phyloP scores from a whole-genome alignment of 2,329 filamentous ascomycete genomes.

The Fusarium circinatum region DNA sequence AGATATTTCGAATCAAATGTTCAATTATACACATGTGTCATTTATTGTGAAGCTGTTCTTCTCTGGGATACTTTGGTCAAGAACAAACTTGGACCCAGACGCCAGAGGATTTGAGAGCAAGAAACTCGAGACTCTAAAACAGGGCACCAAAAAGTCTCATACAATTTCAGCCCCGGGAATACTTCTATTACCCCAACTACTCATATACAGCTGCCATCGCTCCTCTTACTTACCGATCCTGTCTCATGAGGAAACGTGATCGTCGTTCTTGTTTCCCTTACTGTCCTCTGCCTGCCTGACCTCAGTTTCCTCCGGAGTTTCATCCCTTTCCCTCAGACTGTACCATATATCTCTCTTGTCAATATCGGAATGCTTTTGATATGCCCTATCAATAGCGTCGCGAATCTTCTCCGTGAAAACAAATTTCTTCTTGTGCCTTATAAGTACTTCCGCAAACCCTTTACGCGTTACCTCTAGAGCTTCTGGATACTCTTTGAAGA shows the following conservation, averaged over 20 bases:
- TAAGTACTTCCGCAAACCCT: not conserved
- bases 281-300: not conserved
- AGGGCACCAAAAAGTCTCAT: not conserved
- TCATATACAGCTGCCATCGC: accelerated
- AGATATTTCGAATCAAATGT: not conserved
- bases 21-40: not conserved
- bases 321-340: not conserved
- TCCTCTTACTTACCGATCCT: too few relatives aligned
- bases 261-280: not conserved
- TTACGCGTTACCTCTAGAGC: not conserved
- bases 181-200: accelerated
- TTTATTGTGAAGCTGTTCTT: not conserved
- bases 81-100: not conserved
- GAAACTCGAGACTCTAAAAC: too few relatives aligned
- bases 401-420: not conserved
- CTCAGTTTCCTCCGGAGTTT: not conserved
- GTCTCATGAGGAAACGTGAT: not conserved
- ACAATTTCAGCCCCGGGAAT: not conserved
- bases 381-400: not conserved
- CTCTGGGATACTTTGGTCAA: not conserved
- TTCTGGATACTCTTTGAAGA: not conserved
- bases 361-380: not conserved
- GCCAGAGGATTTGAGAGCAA: too few relatives aligned
- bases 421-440: not conserved
- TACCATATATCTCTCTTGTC: not conserved